Conservation (phyloP, 164 flowering plant species). For the Stephania yunnanensis region DNA sequence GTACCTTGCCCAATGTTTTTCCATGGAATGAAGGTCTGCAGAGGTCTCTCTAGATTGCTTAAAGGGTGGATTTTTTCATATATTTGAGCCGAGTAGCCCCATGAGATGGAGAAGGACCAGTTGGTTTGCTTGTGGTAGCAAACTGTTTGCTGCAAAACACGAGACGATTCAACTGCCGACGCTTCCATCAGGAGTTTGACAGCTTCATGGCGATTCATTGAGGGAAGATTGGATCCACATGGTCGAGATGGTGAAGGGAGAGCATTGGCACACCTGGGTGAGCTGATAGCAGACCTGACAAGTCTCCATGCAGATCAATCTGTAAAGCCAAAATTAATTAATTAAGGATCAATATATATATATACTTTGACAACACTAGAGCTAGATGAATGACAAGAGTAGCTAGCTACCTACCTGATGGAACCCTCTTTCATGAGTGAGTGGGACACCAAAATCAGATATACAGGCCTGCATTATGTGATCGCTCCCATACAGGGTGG, state of each 20-base stretch:
- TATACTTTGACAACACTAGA: neutral
- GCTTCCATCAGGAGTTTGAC: slow-evolving; percentile 47
- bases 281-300: slow-evolving; percentile 54
- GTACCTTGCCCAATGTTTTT: slow-evolving; percentile 11
- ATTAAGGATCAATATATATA: too few species aligned
- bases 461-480: slow-evolving; percentile 38
- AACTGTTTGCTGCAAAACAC: slow-evolving; percentile 55
- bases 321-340: slow-evolving; percentile 20
- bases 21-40: slow-evolving; percentile 60
- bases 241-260: slow-evolving; percentile 66
- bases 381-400: too few species aligned
- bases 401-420: slow-evolving; percentile 56
- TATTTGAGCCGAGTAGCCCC: slow-evolving; percentile 64
- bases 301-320: slow-evolving; percentile 52
- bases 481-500: slow-evolving; percentile 36
- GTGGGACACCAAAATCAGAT: slow-evolving; percentile 52
- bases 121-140: slow-evolving; percentile 51
- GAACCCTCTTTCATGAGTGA: slow-evolving; percentile 49
- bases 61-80: slow-evolving; percentile 47
- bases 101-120: slow-evolving; percentile 68
- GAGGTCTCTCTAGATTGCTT: slow-evolving; percentile 35
- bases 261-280: slow-evolving; percentile 53
- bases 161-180: slow-evolving; percentile 32
- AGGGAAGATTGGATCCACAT: slow-evolving; percentile 54
- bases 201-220: slow-evolving; percentile 39